A percentile compares a stretch with the other conserved stretches of the same genome.
Conservation (phyloP, 345 rosid species). For the Anacardium occidentale region DNA sequence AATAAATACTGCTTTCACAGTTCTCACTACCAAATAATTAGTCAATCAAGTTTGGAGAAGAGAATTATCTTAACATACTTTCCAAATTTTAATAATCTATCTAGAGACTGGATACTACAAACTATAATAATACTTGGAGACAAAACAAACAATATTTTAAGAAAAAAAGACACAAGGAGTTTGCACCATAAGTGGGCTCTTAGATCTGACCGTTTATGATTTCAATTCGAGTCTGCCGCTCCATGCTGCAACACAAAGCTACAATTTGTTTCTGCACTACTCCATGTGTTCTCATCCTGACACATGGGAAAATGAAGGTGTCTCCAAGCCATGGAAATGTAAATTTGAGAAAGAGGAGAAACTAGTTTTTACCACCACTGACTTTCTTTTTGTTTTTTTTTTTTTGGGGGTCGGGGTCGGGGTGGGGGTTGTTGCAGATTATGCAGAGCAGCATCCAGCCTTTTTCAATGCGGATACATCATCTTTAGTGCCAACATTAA, state of each 20-base stretch:
- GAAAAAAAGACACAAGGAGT: neutral
- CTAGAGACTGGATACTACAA: conserved; percentile 21
- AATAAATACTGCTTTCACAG: neutral
- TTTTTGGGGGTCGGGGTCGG: too few relatives aligned
- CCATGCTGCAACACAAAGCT: neutral
- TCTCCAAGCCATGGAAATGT: conserved; percentile 12
- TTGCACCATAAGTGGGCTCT: conserved; percentile 4
- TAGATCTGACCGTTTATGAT: conserved; percentile 6
- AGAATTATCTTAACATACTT: conserved; percentile 21
- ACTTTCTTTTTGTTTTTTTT: neutral
- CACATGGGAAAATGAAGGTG: neutral
- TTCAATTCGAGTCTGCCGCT: neutral
- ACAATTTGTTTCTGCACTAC: neutral
- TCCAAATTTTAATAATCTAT: conserved; percentile 10
- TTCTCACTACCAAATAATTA: conserved; percentile 7
- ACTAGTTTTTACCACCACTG: conserved; percentile 1
- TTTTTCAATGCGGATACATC: conserved; percentile 43
- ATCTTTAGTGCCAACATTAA: conserved; percentile 32
- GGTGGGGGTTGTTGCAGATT: neutral
- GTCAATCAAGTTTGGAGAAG: conserved; percentile 15
- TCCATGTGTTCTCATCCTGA: conserved; percentile 8
- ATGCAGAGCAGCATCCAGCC: conserved; percentile 31
- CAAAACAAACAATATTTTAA: neutral
- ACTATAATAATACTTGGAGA: conserved; percentile 13
- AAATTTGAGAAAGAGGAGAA: neutral